phyloP scores from a whole-genome alignment of 192 early-diverging fungal species.

The Mortierella hygrophila region DNA sequence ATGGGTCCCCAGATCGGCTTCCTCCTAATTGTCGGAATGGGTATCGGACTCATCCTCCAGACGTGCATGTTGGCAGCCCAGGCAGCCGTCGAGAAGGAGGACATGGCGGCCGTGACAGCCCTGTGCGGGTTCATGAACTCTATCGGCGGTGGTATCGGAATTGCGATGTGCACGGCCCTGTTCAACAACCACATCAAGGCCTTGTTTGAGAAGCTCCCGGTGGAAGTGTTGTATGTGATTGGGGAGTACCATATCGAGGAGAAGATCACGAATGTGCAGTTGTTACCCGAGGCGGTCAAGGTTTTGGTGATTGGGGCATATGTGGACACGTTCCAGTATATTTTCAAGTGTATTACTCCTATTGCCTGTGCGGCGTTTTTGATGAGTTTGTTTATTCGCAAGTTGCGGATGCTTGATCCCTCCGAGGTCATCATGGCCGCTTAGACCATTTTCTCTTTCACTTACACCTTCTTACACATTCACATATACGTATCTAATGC shows the following conservation, averaged over 20 bases:
- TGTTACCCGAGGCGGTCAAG: constrained; percentile 47
- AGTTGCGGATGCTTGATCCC: constrained; percentile 43
- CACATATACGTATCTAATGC: no score
- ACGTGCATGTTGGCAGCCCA: constrained; percentile 81
- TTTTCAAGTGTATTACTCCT: constrained; percentile 68
- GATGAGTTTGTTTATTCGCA: constrained; percentile 61
- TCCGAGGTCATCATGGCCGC: constrained; percentile 45
- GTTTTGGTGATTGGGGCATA: constrained; percentile 62
- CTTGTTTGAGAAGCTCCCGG: constrained; percentile 26
- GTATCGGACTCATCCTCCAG: constrained; percentile 82
- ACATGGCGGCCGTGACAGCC: constrained; percentile 83
- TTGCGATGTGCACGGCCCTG: constrained; percentile 76
- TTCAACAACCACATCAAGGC: constrained; percentile 67
- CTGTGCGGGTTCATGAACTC: constrained; percentile 72
- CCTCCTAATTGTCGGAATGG: constrained; percentile 79
- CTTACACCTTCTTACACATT: background rate
- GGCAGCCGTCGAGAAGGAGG: constrained; percentile 69
- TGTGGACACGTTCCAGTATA: constrained; percentile 64
- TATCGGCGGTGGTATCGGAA: constrained; percentile 67
- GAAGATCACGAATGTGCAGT: constrained; percentile 41
- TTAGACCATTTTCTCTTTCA: background rate
- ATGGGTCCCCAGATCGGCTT: constrained; percentile 67
- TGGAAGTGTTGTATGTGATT: constrained; percentile 9
- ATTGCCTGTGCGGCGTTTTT: constrained; percentile 64
- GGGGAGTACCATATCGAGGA: constrained; percentile 22